Evolutionary conservation across 2,329 filamentous ascomycete species (phyloP).

Genomic region (Pseudogymnoascus sp.): DNA sequence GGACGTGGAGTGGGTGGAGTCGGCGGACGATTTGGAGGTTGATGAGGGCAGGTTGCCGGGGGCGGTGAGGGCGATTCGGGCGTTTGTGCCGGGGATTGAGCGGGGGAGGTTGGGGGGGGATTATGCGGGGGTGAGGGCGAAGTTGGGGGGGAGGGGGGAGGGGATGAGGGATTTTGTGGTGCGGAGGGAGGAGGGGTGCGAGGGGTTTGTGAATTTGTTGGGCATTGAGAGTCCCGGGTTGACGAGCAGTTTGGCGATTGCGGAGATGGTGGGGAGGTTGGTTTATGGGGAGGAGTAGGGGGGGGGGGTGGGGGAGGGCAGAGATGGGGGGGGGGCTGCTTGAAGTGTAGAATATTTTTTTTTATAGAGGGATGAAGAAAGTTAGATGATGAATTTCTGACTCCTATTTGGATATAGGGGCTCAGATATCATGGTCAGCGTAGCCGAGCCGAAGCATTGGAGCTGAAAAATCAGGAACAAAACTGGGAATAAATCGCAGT

Average conservation of each 20-base stretch:
- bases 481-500: not conserved
- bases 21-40: slow-evolving; percentile 60
- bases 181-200: slow-evolving; percentile 63
- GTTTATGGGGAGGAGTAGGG: slow-evolving; percentile 18
- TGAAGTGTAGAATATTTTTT: not conserved
- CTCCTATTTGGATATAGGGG: not conserved
- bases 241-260: slow-evolving; percentile 81
- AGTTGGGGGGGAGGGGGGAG: slow-evolving; percentile 53
- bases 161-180: slow-evolving; percentile 83
- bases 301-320: not conserved
- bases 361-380: not conserved
- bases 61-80: slow-evolving; percentile 66
- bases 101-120: slow-evolving; percentile 60
- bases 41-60: slow-evolving; percentile 52
- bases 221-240: slow-evolving; percentile 91
- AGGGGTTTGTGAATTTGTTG: slow-evolving; percentile 80
- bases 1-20: slow-evolving; percentile 86
- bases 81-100: slow-evolving; percentile 71
- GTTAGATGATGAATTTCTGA: not conserved
- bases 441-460: not conserved
- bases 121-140: slow-evolving; percentile 88
- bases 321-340: too few relatives aligned
- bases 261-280: slow-evolving; percentile 56
- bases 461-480: not conserved
- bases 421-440: not conserved